phyloP scores from a whole-genome alignment of 2,329 filamentous ascomycete species.

The Hypoxylon sp. region DNA sequence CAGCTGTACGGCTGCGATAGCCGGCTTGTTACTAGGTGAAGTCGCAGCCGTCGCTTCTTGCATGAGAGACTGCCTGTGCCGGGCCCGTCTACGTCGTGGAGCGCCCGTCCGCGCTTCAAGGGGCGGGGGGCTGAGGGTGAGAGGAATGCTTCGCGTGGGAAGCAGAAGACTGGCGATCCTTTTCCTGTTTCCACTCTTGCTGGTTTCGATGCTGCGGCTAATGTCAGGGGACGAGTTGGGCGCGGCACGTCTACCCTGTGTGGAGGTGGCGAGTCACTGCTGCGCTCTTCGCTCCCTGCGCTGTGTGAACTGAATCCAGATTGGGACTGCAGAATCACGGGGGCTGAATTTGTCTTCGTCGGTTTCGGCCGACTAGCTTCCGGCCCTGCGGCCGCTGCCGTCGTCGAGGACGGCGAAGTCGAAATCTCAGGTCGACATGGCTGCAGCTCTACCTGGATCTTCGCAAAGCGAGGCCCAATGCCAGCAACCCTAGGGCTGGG shows the following conservation, averaged over 20 bases:
- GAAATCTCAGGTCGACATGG: constrained; percentile 13
- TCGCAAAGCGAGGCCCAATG: constrained; percentile 22
- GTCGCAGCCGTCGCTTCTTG: constrained; percentile 78
- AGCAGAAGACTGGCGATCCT: constrained; percentile 15
- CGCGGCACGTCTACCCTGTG: background rate
- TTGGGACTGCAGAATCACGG: constrained; percentile 30
- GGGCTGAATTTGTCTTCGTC: constrained; percentile 38
- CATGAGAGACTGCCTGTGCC: constrained; percentile 64
- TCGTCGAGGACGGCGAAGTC: background rate
- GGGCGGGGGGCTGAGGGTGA: constrained; percentile 15
- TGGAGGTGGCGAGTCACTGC: constrained; percentile 1
- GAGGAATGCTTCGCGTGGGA: constrained; percentile 18
- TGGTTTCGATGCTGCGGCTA: background rate
- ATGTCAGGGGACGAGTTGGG: background rate
- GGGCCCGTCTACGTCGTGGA: constrained; percentile 72
- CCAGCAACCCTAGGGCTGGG: constrained; percentile 5
- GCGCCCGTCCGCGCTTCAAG: constrained; percentile 66
- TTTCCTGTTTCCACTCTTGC: constrained; percentile 1
- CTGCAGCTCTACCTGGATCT: constrained; percentile 39
- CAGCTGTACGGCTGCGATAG: constrained; percentile 78
- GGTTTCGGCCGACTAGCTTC: constrained; percentile 28
- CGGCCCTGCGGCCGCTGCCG: background rate
- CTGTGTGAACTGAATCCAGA: background rate
- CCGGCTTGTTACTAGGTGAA: constrained; percentile 76
- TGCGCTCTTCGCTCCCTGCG: constrained; percentile 12